phyloP scores from a whole-genome alignment of 768 basidiomycete species.

The Kwoniella botswanensis region DNA sequence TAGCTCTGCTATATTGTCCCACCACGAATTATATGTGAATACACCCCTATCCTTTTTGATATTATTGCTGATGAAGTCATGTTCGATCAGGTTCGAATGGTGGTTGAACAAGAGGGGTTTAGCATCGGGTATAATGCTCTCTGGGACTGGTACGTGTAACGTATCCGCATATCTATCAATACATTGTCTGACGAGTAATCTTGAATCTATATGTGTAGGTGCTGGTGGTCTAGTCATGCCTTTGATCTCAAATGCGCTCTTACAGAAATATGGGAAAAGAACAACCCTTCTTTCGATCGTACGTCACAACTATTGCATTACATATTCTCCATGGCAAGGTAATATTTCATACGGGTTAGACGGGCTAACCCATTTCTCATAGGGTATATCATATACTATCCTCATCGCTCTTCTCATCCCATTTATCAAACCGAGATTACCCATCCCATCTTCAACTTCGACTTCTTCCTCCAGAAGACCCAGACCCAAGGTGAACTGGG shows the following conservation, averaged over 20 bases:
- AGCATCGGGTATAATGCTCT: slow-evolving; percentile 38
- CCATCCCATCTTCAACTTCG: slow-evolving; percentile 9
- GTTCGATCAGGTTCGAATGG: slow-evolving; percentile 33
- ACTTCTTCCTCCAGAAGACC: slow-evolving; percentile 6
- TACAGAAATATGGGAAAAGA: slow-evolving; percentile 25
- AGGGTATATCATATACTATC: slow-evolving; percentile 32
- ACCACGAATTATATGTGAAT: slow-evolving; percentile 40
- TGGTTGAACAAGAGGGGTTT: slow-evolving; percentile 30
- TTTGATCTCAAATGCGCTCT: slow-evolving; percentile 28
- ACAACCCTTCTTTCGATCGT: slow-evolving; percentile 33
- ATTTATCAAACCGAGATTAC: slow-evolving; percentile 35
- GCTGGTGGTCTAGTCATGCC: slow-evolving; percentile 42
- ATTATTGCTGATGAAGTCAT: not conserved
- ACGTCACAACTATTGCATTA: not conserved
- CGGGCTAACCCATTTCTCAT: not conserved
- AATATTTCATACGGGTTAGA: not conserved
- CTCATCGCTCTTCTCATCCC: slow-evolving; percentile 31
- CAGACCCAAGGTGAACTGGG: slow-evolving; percentile 28
- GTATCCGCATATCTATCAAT: no score
- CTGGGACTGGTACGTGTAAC: slow-evolving; percentile 32
- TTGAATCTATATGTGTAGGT: slow-evolving; percentile 16
- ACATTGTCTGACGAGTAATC: no score
- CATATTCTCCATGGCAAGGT: no score
- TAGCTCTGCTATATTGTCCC: slow-evolving; percentile 40
- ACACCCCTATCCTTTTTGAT: not conserved